Conservation (phyloP, 2,329 filamentous ascomycete species). For the Trichophyton rubrum region DNA sequence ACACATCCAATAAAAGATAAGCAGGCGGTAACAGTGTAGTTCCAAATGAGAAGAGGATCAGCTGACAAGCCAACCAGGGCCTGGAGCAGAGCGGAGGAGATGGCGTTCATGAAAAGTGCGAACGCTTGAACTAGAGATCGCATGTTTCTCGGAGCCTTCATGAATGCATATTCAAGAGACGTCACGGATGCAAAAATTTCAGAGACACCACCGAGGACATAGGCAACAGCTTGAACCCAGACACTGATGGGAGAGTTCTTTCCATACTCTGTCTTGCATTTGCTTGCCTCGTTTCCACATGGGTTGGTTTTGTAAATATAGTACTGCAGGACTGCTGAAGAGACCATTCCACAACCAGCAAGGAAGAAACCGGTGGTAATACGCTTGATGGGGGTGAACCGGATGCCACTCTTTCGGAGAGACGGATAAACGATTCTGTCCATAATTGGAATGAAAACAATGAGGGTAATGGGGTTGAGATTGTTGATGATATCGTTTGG, state of each 20-base stretch:
- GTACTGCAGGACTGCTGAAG: conserved; percentile 38
- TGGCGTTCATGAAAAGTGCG: conserved; percentile 57
- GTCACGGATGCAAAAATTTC: conserved; percentile 49
- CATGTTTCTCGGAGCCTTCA: conserved; percentile 70
- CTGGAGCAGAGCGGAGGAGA: conserved; percentile 59
- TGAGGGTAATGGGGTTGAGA: conserved; percentile 41
- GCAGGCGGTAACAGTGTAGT: conserved; percentile 53
- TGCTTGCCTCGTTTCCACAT: conserved; percentile 47
- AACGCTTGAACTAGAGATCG: conserved; percentile 59
- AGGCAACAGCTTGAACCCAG: conserved; percentile 40
- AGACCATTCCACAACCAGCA: conserved; percentile 38
- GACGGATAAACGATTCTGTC: conserved; percentile 42
- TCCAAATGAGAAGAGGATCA: conserved; percentile 58
- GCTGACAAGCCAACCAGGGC: conserved; percentile 49
- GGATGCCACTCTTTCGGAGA: conserved; percentile 35
- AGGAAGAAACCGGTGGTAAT: conserved; percentile 41
- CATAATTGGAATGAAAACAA: conserved; percentile 44
- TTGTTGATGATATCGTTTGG: conserved; percentile 47
- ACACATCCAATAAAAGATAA: conserved; percentile 51
- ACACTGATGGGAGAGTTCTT: conserved; percentile 51
- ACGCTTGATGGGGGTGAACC: conserved; percentile 43
- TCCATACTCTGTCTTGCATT: conserved; percentile 34
- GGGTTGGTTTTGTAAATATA: conserved; percentile 47
- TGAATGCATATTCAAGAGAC: conserved; percentile 63
- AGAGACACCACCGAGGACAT: conserved; percentile 43